phyloP scores from a whole-genome alignment of 768 basidiomycete species.

The Boletus reticuloceps region DNA sequence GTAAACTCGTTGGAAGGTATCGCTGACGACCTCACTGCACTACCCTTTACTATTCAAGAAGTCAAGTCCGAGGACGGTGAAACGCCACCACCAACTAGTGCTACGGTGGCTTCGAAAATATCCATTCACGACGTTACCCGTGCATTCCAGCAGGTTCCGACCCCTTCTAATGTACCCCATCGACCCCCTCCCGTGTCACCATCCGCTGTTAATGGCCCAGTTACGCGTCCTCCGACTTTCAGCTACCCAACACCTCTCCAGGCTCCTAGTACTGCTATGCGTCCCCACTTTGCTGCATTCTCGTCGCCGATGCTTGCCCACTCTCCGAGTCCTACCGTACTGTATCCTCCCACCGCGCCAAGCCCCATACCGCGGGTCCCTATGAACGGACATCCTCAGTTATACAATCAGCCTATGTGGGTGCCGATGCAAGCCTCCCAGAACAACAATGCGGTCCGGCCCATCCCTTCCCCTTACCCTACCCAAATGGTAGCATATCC shows the following conservation, averaged over 20 bases:
- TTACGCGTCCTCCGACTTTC: conserved; percentile 27
- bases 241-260: conserved; percentile 39
- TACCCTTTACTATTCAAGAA: conserved; percentile 81
- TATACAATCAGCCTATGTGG: conserved; percentile 68
- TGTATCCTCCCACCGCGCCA: conserved; percentile 61
- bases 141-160: conserved; percentile 84
- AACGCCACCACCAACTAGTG: conserved; percentile 66
- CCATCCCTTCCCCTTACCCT: conserved; percentile 58
- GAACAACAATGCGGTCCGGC: conserved; percentile 52
- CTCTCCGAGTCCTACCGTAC: conserved; percentile 62
- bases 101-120: conserved; percentile 64
- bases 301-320: conserved; percentile 71
- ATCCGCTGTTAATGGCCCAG: conserved; percentile 37
- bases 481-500: conserved; percentile 65
- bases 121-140: conserved; percentile 80
- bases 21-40: conserved; percentile 73
- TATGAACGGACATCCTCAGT: conserved; percentile 57
- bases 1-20: conserved; percentile 85
- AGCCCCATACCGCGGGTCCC: conserved; percentile 68
- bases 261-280: conserved; percentile 45
- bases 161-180: conserved; percentile 49
- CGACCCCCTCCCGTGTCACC: conserved; percentile 51
- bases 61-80: conserved; percentile 85
- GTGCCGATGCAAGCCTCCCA: conserved; percentile 50
- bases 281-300: conserved; percentile 58